Evolutionary conservation across 331 rosid species (phyloP).

Genomic region (Acacia concinna): DNA sequence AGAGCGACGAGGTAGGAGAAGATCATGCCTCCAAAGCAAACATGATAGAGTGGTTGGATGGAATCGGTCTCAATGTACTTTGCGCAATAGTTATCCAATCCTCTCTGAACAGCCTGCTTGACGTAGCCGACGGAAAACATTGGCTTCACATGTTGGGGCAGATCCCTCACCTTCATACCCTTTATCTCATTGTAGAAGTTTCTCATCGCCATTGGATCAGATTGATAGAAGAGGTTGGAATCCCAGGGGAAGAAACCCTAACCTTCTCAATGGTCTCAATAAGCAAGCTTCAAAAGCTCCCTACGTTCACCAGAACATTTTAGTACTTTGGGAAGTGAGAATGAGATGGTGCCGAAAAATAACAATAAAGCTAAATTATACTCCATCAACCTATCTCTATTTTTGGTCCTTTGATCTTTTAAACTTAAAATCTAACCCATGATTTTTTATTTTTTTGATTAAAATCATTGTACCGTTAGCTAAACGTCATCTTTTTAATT

Average conservation of each 20-base stretch:
- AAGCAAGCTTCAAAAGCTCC: too few relatives aligned
- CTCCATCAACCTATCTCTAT: too few relatives aligned
- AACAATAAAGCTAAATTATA: too few relatives aligned
- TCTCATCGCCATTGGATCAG: conserved; percentile 63
- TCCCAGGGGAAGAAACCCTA: conserved; percentile 34
- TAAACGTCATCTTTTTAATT: too few relatives aligned
- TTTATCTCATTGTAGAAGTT: conserved; percentile 69
- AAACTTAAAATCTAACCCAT: too few relatives aligned
- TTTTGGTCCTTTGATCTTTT: too few relatives aligned
- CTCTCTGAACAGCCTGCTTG: conserved; percentile 51
- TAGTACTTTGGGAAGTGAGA: too few relatives aligned
- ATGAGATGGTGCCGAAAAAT: too few relatives aligned
- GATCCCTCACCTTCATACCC: conserved; percentile 69
- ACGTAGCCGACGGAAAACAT: conserved; percentile 49
- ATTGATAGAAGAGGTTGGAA: background rate
- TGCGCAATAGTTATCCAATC: conserved; percentile 70
- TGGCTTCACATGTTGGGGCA: conserved; percentile 69
- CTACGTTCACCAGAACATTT: too few relatives aligned
- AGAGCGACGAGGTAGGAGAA: conserved; percentile 81
- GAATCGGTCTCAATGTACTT: conserved; percentile 84
- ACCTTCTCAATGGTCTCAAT: background rate
- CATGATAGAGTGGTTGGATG: conserved; percentile 55
- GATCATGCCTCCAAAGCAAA: conserved; percentile 81
- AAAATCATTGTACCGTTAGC: too few relatives aligned
- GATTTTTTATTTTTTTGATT: too few relatives aligned